These are phyloP conservation scores for Conoideocrella luteorostrata DNA, from an alignment of 2,329 filamentous ascomycete genomes.

Conservation along the genomic window DNA sequence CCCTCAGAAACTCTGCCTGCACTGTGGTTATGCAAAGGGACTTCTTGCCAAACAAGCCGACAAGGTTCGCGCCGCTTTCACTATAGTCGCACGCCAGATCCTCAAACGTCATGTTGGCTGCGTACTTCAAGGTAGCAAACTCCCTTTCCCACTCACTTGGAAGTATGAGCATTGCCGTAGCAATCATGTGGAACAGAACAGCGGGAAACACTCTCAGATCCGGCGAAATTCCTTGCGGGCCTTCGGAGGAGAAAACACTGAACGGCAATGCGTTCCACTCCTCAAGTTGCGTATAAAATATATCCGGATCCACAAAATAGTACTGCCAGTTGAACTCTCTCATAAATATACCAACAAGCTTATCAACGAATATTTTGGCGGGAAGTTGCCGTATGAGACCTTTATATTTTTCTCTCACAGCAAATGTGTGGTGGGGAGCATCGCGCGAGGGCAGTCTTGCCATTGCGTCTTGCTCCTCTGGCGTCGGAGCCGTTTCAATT, in stretches of 20 bases:
- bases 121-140: conserved; percentile 53
- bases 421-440: conserved; percentile 24
- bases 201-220: conserved; percentile 53
- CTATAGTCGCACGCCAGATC: conserved; percentile 56
- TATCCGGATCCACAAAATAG: conserved; percentile 45
- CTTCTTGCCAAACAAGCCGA: conserved; percentile 50
- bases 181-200: conserved; percentile 52
- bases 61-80: conserved; percentile 47
- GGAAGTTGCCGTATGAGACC: conserved; percentile 52
- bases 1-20: conserved; percentile 50
- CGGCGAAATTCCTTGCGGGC: conserved; percentile 42
- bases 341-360: conserved; percentile 49
- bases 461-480: conserved; percentile 21
- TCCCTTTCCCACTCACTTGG: conserved; percentile 39
- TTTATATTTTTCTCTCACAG: conserved; percentile 51
- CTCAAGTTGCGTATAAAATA: conserved; percentile 44
- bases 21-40: conserved; percentile 51
- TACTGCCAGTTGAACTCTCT: conserved; percentile 55
- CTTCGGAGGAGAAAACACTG: conserved; percentile 39
- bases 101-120: conserved; percentile 52
- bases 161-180: conserved; percentile 47
- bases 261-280: conserved; percentile 52
- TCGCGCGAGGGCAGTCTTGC: background rate
- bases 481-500: conserved; percentile 39
- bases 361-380: conserved; percentile 45